Evolutionary conservation across 495 filamentous ascomycete genomes (phyloP).

Genomic region (Clohesyomyces aquaticus): DNA sequence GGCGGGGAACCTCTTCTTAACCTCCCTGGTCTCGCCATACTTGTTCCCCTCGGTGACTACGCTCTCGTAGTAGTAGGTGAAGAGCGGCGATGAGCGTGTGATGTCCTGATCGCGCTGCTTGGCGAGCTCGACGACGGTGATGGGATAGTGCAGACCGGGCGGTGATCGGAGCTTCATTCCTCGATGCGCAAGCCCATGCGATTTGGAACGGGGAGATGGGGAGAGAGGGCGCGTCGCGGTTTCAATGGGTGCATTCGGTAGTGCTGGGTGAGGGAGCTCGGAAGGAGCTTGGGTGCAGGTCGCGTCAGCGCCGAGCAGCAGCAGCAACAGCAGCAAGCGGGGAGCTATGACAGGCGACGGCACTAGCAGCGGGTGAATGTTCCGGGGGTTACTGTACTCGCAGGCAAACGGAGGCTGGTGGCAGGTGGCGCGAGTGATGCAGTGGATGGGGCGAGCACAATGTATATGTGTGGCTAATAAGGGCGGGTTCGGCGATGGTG

Average conservation of each 20-base stretch:
- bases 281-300: slow-evolving; percentile 7
- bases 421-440: too few relatives aligned
- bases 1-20: slow-evolving; percentile 71
- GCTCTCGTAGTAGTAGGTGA: slow-evolving; percentile 83
- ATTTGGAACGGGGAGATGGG: slow-evolving; percentile 17
- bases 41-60: slow-evolving; percentile 73
- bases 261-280: slow-evolving; percentile 9
- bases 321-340: slow-evolving; percentile 12
- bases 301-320: slow-evolving; percentile 16
- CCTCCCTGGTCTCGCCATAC: slow-evolving; percentile 65
- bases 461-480: neutral
- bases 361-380: neutral
- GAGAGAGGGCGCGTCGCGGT: slow-evolving; percentile 24
- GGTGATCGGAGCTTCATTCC: slow-evolving; percentile 57
- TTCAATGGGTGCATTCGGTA: slow-evolving; percentile 29
- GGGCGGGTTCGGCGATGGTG: too few relatives aligned
- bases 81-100: slow-evolving; percentile 71
- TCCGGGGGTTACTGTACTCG: too few relatives aligned
- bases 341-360: slow-evolving; percentile 5
- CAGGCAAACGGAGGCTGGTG: too few relatives aligned
- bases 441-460: too few relatives aligned
- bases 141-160: slow-evolving; percentile 79
- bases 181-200: slow-evolving; percentile 34
- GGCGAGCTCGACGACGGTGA: slow-evolving; percentile 87
- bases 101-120: slow-evolving; percentile 75